Evolutionary conservation across 2,329 filamentous ascomycete species (phyloP), one percentile per base, ranked within the genome.

Genomic region (Sarocladium brachiariae): DNA sequence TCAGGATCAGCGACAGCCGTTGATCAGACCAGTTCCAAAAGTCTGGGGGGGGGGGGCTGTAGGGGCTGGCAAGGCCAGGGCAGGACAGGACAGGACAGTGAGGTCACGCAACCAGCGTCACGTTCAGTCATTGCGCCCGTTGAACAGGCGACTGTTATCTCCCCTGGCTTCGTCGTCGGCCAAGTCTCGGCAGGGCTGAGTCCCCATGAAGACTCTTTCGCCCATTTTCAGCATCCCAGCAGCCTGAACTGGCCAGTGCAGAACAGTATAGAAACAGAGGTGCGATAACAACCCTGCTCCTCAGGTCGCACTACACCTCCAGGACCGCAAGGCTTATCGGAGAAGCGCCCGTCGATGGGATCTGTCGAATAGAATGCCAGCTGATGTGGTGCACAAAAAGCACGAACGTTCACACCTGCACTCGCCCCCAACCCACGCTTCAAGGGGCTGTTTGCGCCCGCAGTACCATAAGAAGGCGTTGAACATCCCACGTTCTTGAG

Each of bases 401-500:
- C 27, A 30, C 7, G 27, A 13, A n/a, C n/a, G n/a, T n/a, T n/a
- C n/a, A n/a, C n/a, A n/a, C n/a, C n/a, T 24, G 37, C 10, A 10
- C 16, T 9, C 37, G n/a, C 16, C 16, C 11, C 34, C 19, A 5
- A 13, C 16, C 18, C 37, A 39, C 37, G 37, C 39, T 25, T 14
- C 6, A 16, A 43, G 14, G 39, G 39, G 39, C 13, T 7, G 7
- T 2, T 33, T 47, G 43, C 43, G 43, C 43, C 43, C 43, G 43
- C 43, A 47, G 43, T 9, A 13, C 43, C 27, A 47, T 47, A 47
- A 6, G 16, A 47, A 47, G 43, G 43, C 24, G 25, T 31, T 16
- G 25, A 21, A 30, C 33, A 47, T 47, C 43, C 43, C 43, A 47
- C 43, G 43, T 33, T 47, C 43, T 47, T 47, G 43, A 47, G 43